Percentiles rank a stretch among this genome's conserved stretches.
phyloP scores from a whole-genome alignment of 176 grass and related monocot species.

The Leersia perrieri region DNA sequence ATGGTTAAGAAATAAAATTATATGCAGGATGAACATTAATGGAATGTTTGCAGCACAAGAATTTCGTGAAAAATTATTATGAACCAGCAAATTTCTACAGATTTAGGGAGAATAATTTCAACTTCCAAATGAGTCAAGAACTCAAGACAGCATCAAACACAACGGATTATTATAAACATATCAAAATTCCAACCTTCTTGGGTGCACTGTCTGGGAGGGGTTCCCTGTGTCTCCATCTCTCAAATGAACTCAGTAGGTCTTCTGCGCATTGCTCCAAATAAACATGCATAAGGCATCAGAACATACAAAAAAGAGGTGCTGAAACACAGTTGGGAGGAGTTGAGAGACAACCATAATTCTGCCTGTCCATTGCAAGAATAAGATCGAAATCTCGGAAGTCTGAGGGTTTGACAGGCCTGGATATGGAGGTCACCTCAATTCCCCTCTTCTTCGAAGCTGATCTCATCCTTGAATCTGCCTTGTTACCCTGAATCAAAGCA shows the following conservation, averaged over 20 bases:
- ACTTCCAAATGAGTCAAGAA: background rate
- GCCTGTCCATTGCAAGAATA: conserved; percentile 95
- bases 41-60: background rate
- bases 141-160: no score
- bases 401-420: conserved; percentile 72
- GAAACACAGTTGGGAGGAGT: conserved; percentile 1
- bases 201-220: conserved; percentile 70
- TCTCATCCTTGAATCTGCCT: conserved; percentile 89
- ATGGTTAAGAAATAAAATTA: background rate
- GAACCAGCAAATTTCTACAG: background rate
- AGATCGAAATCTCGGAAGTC: conserved; percentile 91
- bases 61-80: background rate
- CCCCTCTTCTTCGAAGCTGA: conserved; percentile 75
- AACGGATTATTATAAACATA: conserved; percentile 26
- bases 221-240: conserved; percentile 84
- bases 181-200: conserved; percentile 59
- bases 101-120: background rate
- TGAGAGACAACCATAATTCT: conserved; percentile 70
- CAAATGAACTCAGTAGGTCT: conserved; percentile 84
- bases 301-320: background rate
- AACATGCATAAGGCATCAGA: conserved; percentile 10
- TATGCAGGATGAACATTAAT: background rate
- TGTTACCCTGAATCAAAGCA: conserved; percentile 44
- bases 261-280: conserved; percentile 47
- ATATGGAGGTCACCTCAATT: conserved; percentile 90